phyloP scores from a whole-genome alignment of 352 stramenopile species.

The Phytopythium boreale region DNA sequence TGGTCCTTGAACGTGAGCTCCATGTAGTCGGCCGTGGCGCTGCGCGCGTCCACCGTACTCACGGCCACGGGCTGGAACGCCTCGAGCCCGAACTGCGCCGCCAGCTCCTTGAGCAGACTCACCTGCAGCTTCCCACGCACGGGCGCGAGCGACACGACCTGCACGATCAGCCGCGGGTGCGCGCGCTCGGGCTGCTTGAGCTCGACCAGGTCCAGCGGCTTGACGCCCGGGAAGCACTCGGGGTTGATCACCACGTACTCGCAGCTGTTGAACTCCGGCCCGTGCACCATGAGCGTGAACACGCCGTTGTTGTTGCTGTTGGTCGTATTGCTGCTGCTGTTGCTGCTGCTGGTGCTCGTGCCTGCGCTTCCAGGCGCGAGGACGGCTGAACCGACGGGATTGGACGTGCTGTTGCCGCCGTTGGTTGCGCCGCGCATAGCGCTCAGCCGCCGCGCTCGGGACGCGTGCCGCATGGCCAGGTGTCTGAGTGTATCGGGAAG shows the following conservation, averaged over 20 bases:
- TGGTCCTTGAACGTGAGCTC: conserved; percentile 90
- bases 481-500: not conserved
- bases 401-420: not conserved
- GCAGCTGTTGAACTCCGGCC: conserved; percentile 58
- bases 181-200: conserved; percentile 50
- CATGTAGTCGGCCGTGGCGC: conserved; percentile 78
- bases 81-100: conserved; percentile 70
- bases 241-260: conserved; percentile 77
- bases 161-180: conserved; percentile 61
- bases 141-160: conserved; percentile 57
- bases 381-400: not conserved
- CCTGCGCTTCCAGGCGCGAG: not conserved
- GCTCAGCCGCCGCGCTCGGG: conserved; percentile 3
- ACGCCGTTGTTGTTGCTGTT: conserved; percentile 34
- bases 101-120: conserved; percentile 73
- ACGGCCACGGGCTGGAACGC: conserved; percentile 53
- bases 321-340: conserved; percentile 18
- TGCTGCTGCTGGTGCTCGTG: not conserved
- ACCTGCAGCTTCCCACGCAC: conserved; percentile 75
- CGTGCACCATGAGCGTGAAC: conserved; percentile 70
- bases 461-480: not conserved
- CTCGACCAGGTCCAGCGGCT: conserved; percentile 59
- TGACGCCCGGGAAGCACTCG: conserved; percentile 61
- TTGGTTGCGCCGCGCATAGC: not conserved
- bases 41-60: conserved; percentile 47